Conservation (phyloP, 129 eudicot genomes). For the Heracleum sosnowskyi region DNA sequence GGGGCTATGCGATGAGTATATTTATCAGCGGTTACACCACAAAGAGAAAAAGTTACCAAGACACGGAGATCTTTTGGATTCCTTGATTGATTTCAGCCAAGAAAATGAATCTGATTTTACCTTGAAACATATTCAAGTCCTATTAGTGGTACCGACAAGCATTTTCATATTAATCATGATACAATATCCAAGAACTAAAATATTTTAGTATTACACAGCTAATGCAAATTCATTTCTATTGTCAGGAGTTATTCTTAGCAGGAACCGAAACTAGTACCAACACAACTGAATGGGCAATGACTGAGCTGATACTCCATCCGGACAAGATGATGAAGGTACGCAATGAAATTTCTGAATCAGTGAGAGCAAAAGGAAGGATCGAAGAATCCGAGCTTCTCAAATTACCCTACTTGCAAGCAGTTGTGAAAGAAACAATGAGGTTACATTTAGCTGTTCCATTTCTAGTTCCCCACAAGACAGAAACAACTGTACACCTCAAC, state of each 20-base stretch:
- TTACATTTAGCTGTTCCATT: not conserved
- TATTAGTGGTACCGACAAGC: constrained; percentile 1
- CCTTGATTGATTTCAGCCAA: not conserved
- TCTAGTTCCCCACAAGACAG: not conserved
- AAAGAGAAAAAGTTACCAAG: not conserved
- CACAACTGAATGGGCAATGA: constrained; percentile 38
- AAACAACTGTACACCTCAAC: not conserved
- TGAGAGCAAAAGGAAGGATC: constrained; percentile 16
- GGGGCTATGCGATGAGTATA: not conserved
- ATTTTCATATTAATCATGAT: not conserved
- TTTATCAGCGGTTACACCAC: not conserved
- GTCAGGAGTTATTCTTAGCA: not conserved
- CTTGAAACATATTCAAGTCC: not conserved
- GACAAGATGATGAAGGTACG: constrained; percentile 16
- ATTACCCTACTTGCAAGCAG: constrained; percentile 26
- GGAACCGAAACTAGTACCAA: constrained; percentile 24
- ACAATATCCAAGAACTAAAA: not conserved
- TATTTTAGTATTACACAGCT: not conserved
- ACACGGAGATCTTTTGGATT: constrained; percentile 1
- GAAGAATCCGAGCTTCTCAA: constrained; percentile 21
- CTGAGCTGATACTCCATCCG: constrained; percentile 21
- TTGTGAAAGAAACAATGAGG: constrained; percentile 7
- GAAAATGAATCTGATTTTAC: not conserved
- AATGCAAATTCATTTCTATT: not conserved
- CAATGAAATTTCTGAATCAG: constrained; percentile 21